phyloP scores from a whole-genome alignment of 306 rosid species.

The Neltuma alba region DNA sequence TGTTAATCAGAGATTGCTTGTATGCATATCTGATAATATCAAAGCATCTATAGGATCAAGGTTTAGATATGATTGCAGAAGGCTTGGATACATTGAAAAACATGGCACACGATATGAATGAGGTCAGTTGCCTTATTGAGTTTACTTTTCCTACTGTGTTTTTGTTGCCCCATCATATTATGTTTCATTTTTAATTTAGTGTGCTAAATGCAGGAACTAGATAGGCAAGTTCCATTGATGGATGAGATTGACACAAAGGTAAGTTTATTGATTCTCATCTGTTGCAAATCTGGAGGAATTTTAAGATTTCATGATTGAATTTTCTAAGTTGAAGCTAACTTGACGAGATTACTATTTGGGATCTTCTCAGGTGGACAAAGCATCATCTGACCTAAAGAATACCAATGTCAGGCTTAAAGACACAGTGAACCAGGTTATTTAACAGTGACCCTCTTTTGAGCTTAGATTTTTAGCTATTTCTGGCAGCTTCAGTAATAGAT shows the following conservation, averaged over 20 bases:
- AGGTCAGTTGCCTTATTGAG: constrained; percentile 58
- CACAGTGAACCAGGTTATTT: constrained; percentile 89
- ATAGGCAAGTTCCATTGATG: constrained; percentile 98
- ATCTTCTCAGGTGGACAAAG: constrained; percentile 81
- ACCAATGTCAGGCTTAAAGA: constrained; percentile 92
- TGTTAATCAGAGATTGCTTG: constrained; percentile 13
- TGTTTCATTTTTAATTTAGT: constrained; percentile 25
- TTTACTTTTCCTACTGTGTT: constrained; percentile 9
- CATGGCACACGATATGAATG: constrained; percentile 98
- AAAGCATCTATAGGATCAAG: constrained; percentile 78
- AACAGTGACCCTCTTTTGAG: constrained; percentile 16
- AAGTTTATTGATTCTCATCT: constrained; percentile 29
- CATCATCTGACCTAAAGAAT: constrained; percentile 91
- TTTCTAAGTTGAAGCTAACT: constrained; percentile 29
- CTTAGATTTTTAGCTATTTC: constrained; percentile 21
- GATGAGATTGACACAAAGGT: constrained; percentile 98
- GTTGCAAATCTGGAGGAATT: neutral
- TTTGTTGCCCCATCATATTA: neutral
- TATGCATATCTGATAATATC: constrained; percentile 29
- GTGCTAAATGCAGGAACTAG: constrained; percentile 69
- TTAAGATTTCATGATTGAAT: constrained; percentile 5
- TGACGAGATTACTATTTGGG: constrained; percentile 30
- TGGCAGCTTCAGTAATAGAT: constrained; percentile 9
- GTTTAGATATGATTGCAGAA: constrained; percentile 90
- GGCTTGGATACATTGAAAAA: constrained; percentile 92